Evolutionary conservation across 257 asterid species (phyloP).

Genomic region (Salvia hispanica): DNA sequence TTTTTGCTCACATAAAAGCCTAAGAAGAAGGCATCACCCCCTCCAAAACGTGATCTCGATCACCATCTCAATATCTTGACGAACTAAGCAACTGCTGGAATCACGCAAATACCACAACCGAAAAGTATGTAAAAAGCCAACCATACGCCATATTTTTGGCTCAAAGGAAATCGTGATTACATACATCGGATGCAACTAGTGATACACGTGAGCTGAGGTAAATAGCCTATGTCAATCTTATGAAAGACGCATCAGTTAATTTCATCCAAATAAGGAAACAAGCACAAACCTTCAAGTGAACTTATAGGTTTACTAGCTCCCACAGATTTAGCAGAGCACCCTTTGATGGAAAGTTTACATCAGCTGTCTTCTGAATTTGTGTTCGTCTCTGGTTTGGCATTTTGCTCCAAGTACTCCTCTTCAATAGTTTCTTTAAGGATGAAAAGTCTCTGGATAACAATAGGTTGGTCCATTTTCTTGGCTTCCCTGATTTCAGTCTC

Average conservation of each 20-base stretch:
- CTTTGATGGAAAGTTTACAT: conserved; percentile 21
- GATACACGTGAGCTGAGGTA: conserved; percentile 3
- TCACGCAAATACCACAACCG: neutral
- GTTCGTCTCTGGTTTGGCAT: conserved; percentile 38
- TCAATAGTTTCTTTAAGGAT: conserved; percentile 84
- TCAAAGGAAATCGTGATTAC: conserved; percentile 1
- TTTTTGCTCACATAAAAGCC: conserved; percentile 24
- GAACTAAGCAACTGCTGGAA: neutral
- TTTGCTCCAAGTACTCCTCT: conserved; percentile 75
- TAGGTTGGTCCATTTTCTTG: conserved; percentile 70
- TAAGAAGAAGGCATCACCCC: conserved; percentile 6
- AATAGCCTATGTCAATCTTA: neutral
- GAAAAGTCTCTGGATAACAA: conserved; percentile 86
- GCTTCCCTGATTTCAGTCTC: conserved; percentile 93
- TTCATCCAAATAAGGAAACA: conserved; percentile 1
- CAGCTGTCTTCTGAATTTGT: conserved; percentile 38
- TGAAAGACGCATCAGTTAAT: neutral
- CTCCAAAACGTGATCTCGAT: conserved; percentile 16
- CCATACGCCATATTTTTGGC: neutral
- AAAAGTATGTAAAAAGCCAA: neutral
- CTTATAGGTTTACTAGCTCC: conserved; percentile 16
- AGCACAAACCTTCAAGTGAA: conserved; percentile 8
- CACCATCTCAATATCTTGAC: conserved; percentile 20
- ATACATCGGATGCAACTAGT: neutral
- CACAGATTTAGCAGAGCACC: neutral